phyloP scores from a whole-genome alignment of 148 eudicot species.

The Rhododendron williamsianum region DNA sequence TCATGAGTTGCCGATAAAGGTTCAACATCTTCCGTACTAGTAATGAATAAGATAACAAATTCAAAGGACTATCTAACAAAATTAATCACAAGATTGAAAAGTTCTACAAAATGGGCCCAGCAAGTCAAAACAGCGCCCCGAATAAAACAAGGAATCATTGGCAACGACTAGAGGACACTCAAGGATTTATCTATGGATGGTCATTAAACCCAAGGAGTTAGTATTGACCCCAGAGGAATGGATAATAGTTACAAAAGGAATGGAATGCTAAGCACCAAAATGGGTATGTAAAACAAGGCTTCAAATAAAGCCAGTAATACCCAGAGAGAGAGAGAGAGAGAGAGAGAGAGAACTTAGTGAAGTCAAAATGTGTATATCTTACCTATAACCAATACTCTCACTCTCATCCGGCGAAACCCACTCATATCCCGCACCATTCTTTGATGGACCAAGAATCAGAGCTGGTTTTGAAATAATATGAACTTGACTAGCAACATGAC shows the following conservation, averaged over 20 bases:
- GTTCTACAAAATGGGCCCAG: not conserved
- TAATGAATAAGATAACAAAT: constrained; percentile 7
- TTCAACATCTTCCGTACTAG: constrained; percentile 72
- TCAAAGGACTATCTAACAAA: not conserved
- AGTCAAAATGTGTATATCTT: not conserved
- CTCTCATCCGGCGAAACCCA: constrained; percentile 97
- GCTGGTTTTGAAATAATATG: constrained; percentile 77
- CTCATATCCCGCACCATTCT: constrained; percentile 39
- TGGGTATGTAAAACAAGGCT: not conserved
- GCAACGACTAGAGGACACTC: not conserved
- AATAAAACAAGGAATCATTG: not conserved
- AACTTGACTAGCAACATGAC: constrained; percentile 98
- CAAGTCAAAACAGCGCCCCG: not conserved
- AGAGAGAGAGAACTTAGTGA: not conserved
- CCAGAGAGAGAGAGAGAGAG: not conserved
- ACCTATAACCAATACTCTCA: constrained; percentile 61
- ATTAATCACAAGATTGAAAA: not conserved
- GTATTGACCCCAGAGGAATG: not conserved
- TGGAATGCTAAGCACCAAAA: not conserved
- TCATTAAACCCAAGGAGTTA: not conserved
- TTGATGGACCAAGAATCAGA: constrained; percentile 49
- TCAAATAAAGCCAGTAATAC: not conserved
- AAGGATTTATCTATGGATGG: not conserved
- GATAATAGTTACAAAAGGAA: not conserved
- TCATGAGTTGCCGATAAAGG: constrained; percentile 66